Conservation (phyloP, 2,329 filamentous ascomycete species). For the Apiospora kogelbergensis region DNA sequence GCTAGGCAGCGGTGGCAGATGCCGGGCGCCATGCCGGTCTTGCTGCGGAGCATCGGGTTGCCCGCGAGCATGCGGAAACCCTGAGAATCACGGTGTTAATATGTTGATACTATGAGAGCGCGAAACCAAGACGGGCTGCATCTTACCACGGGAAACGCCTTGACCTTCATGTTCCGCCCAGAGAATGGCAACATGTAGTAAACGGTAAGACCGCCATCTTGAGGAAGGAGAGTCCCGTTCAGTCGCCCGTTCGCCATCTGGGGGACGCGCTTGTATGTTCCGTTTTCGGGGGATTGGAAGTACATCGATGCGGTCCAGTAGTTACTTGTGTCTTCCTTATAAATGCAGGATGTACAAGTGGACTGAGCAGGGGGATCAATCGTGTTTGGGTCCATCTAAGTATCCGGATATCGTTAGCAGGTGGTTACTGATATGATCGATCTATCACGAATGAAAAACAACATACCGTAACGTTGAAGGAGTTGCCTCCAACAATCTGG, state of each 20-base stretch:
- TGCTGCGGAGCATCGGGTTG: constrained; percentile 51
- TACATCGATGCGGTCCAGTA: constrained; percentile 67
- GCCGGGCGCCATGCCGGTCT: constrained; percentile 45
- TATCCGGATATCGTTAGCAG: background rate
- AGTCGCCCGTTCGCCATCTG: constrained; percentile 47
- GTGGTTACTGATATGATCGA: no score
- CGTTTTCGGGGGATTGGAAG: constrained; percentile 57
- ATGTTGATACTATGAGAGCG: constrained; percentile 34
- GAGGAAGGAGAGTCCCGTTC: constrained; percentile 53
- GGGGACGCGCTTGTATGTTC: constrained; percentile 64
- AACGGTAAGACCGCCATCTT: constrained; percentile 41
- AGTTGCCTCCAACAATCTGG: constrained; percentile 62
- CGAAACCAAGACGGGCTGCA: background rate
- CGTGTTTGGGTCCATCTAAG: constrained; percentile 34
- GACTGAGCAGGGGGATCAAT: constrained; percentile 45
- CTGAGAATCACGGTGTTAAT: constrained; percentile 56
- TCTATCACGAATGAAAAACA: constrained; percentile 47
- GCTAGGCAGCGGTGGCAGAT: constrained; percentile 57
- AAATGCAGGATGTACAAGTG: constrained; percentile 64
- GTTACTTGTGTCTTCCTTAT: constrained; percentile 61
- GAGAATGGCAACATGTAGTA: constrained; percentile 61
- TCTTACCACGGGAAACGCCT: constrained; percentile 13
- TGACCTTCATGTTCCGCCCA: constrained; percentile 47
- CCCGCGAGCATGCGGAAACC: constrained; percentile 68
- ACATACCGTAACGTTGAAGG: constrained; percentile 54